Base-by-base conservation (phyloP, 768 basidiomycete genomes). In the Boletus vermiculosoides region DNA sequence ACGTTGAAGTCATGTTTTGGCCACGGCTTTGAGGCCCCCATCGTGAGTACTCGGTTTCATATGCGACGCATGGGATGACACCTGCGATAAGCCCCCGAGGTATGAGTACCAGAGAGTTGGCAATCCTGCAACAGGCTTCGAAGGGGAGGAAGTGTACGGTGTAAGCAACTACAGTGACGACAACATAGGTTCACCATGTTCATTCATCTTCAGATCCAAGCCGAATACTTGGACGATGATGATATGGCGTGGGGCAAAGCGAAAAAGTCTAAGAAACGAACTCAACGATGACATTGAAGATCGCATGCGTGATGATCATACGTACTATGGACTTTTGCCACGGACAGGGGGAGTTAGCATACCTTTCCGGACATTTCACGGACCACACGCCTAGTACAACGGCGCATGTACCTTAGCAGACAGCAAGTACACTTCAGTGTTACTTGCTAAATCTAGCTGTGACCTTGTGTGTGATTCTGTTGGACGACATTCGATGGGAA, bases 231-330 rank as follows among this genome's bases (percentile, higher is more conserved):
- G 45, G 68, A 68, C 31, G 66, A 68, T 4, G 63, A 70, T 36
- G 57, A 68, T 52, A 70, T 66, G 66, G 66, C 63, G 5, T 70
- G 67, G 67, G 66, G 66, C 16, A 58, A 55, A 37, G 46, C 36
- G 4, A 48, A 50, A 51, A 67, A 47, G 33, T 22, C 55, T 1
- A 58, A 46, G 45, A 65, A 61, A 20, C 55, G 25, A 42, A 33
- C 15, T 39, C 44, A 45, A 37, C 52, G 31, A 31, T 44, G n/a
- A 45, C 37, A 46, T 45, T 39, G 45, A 34, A 28, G 41, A 45
- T 37, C 22, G 18, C 20, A 30, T 31, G 33, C 22, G 40, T 13
- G 52, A 65, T 45, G 20, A 53, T 28, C 52, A 10, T 45, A 23
- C 11, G 12, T 31, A 31, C 30, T 4, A 30, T 31, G n/a, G 30